These are phyloP conservation scores for Cymodocea nodosa DNA, from an alignment of 116 monocot genomes.

Conservation along the genomic window DNA sequence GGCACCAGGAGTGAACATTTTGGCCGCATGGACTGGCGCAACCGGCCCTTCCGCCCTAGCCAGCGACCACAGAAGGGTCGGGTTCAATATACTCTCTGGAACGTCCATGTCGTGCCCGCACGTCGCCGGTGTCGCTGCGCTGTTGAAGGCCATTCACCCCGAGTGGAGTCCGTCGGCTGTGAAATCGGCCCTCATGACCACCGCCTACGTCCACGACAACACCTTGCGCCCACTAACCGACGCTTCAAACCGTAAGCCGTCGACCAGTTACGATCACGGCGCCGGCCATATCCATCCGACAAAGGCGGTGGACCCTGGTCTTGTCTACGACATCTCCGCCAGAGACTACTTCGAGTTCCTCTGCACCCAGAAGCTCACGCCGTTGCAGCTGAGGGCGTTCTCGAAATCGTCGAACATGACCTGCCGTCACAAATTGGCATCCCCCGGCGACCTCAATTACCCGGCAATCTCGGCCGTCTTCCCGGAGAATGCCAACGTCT, in stretches of 20 bases:
- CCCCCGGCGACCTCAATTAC: conserved; percentile 51
- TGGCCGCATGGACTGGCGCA: conserved; percentile 35
- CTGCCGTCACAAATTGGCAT: conserved; percentile 25
- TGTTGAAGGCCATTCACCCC: conserved; percentile 66
- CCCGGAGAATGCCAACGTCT: conserved; percentile 1
- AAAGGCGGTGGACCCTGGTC: conserved; percentile 65
- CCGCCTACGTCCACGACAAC: conserved; percentile 78
- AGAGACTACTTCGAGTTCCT: conserved; percentile 77
- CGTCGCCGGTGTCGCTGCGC: conserved; percentile 62
- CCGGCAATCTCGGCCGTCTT: conserved; percentile 77
- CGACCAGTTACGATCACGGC: no score
- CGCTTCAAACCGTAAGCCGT: no score
- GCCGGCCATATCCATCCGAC: conserved; percentile 64
- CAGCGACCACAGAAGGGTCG: conserved; percentile 40
- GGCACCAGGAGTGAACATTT: conserved; percentile 88
- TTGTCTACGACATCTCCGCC: conserved; percentile 57
- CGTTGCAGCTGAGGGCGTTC: conserved; percentile 42
- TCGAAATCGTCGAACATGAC: conserved; percentile 20
- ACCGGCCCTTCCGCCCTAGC: conserved; percentile 2
- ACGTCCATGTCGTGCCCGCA: conserved; percentile 98
- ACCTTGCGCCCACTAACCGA: conserved; percentile 19
- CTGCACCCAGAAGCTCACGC: conserved; percentile 46
- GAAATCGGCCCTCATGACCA: conserved; percentile 86
- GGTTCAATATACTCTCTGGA: conserved; percentile 75
- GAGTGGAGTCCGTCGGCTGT: conserved; percentile 77